A percentile compares a stretch with the other conserved stretches of the same genome.
These are phyloP conservation scores for Ceratopteris richardii DNA, from an alignment of 75 land plant genomes.

Conservation along the genomic window DNA sequence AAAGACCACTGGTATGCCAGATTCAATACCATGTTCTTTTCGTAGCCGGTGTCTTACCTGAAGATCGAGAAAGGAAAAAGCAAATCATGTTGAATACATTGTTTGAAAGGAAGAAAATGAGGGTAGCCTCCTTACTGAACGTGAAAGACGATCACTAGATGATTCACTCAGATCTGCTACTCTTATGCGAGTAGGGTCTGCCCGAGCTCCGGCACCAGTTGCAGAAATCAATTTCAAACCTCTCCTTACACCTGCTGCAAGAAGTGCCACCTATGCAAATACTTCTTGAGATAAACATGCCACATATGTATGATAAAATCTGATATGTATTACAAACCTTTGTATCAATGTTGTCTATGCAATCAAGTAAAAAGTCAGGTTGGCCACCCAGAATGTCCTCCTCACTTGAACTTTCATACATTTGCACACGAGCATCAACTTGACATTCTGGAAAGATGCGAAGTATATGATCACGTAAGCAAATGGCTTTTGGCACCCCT, in stretches of 20 bases:
- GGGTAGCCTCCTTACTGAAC: constrained; percentile 61
- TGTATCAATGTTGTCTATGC: constrained; percentile 99
- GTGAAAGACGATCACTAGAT: constrained; percentile 85
- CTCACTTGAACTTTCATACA: constrained; percentile 81
- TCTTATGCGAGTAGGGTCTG: constrained; percentile 95
- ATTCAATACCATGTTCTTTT: constrained; percentile 75
- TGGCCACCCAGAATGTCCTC: constrained; percentile 83
- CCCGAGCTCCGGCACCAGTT: constrained; percentile 97
- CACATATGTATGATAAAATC: too few relatives aligned
- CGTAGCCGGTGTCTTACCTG: constrained; percentile 88
- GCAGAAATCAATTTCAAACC: constrained; percentile 82
- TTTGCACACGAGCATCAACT: constrained; percentile 68
- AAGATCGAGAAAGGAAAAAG: neutral
- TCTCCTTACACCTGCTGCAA: constrained; percentile 88
- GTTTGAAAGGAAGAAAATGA: too few relatives aligned
- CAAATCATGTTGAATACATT: neutral
- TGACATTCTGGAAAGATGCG: constrained; percentile 81
- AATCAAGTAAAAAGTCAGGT: constrained; percentile 95
- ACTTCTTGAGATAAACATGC: too few relatives aligned
- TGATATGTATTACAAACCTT: constrained; percentile 59
- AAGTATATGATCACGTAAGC: constrained; percentile 76
- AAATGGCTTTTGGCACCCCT: constrained; percentile 78
- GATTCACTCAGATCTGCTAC: constrained; percentile 90
- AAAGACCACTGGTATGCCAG: constrained; percentile 91
- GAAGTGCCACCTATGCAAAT: constrained; percentile 62